Evolutionary conservation across 371 early-diverging fungal species (phyloP).

Genomic region (Caulochytrium protostelioides): DNA sequence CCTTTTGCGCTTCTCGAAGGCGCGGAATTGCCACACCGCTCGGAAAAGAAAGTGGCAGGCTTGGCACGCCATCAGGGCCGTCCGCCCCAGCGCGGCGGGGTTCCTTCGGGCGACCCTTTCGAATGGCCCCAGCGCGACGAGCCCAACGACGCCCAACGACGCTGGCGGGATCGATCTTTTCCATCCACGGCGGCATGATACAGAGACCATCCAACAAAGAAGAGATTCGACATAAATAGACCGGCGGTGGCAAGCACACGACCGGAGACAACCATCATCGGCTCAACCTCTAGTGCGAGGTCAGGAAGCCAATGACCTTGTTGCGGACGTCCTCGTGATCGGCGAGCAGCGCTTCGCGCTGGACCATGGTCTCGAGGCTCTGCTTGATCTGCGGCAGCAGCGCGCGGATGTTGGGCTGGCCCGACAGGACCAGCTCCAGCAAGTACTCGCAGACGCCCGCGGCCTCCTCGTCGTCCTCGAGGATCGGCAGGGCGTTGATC

Average conservation of each 20-base stretch:
- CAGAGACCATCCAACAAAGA: too few species aligned
- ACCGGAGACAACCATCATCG: not conserved
- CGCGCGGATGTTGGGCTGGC: not conserved
- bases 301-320: not conserved
- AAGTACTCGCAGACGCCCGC: conserved; percentile 51
- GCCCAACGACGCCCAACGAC: too few species aligned
- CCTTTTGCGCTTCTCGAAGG: too few species aligned
- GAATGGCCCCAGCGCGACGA: too few species aligned
- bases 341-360: not conserved
- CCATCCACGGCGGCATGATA: too few species aligned
- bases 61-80: too few species aligned
- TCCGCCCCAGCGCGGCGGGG: too few species aligned
- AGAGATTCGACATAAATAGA: not conserved
- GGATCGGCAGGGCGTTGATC: conserved; percentile 50
- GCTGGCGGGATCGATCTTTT: too few species aligned
- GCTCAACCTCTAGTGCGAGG: not conserved
- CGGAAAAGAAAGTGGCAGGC: too few species aligned
- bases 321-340: not conserved
- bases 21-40: too few species aligned
- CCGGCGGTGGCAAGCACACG: not conserved
- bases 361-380: not conserved
- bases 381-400: not conserved
- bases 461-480: conserved; percentile 70
- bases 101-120: too few species aligned
- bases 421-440: conserved; percentile 48